A percentile compares a stretch with the other conserved stretches of the same genome.
Conservation (phyloP, 306 rosid genomes). For the Glycine latifolia region DNA sequence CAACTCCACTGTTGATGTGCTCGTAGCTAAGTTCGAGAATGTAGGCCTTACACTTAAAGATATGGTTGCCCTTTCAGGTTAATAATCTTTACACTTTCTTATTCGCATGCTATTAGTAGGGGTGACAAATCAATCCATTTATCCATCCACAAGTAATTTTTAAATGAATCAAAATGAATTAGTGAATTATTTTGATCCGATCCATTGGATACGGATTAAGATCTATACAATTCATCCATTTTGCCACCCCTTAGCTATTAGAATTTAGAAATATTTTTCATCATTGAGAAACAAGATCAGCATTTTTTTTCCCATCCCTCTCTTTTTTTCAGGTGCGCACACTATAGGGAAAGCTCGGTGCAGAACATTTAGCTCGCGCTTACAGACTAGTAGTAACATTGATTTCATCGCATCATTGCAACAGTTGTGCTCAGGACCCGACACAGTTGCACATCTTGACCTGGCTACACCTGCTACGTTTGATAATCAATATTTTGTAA, state of each 20-base stretch:
- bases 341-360: constrained; percentile 92
- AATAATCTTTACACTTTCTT: background rate
- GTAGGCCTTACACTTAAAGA: constrained; percentile 70
- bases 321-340: constrained; percentile 64
- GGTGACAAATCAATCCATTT: no score
- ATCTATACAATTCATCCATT: no score
- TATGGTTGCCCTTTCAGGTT: constrained; percentile 89
- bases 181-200: no score
- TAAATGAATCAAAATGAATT: no score
- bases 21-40: constrained; percentile 69
- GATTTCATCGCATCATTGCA: constrained; percentile 70
- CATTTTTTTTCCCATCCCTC: background rate
- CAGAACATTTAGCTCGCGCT: constrained; percentile 65
- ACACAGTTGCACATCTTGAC: constrained; percentile 66
- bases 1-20: constrained; percentile 71
- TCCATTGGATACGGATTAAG: no score
- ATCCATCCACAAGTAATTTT: no score
- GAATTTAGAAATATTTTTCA: background rate
- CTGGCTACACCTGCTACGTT: constrained; percentile 75
- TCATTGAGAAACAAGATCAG: background rate
- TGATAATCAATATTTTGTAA: constrained; percentile 80
- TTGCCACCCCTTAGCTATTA: no score
- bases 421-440: constrained; percentile 63
- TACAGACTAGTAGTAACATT: constrained; percentile 51
- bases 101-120: background rate